Percentiles rank a stretch among this genome's conserved stretches.
Conservation (phyloP, 768 basidiomycete genomes). For the Chalciporus chontae region DNA sequence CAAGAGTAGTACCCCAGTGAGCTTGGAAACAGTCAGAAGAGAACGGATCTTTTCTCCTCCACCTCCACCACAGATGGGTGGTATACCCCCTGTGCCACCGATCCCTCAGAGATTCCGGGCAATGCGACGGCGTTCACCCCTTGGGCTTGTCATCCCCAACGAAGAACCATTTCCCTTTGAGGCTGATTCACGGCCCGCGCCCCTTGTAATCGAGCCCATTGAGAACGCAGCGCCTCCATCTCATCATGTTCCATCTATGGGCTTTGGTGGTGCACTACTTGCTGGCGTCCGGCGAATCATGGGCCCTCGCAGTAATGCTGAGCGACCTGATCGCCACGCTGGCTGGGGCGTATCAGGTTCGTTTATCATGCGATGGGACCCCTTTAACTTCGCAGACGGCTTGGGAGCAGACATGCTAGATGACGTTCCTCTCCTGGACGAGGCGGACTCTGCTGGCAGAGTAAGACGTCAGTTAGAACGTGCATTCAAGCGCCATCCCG, state of each 20-base stretch:
- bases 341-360: conserved; percentile 25
- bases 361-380: conserved; percentile 30
- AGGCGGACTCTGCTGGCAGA: conserved; percentile 16
- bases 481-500: conserved; percentile 19
- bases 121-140: conserved; percentile 32
- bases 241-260: conserved; percentile 57
- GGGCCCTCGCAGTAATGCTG: conserved; percentile 8
- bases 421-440: conserved; percentile 11
- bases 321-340: conserved; percentile 13
- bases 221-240: conserved; percentile 45
- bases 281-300: conserved; percentile 36
- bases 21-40: conserved; percentile 14
- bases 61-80: conserved; percentile 37
- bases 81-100: conserved; percentile 56
- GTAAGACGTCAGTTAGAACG: conserved; percentile 21
- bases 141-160: conserved; percentile 49
- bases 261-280: conserved; percentile 62
- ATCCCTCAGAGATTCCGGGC: conserved; percentile 41
- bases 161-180: conserved; percentile 54
- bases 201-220: conserved; percentile 22
- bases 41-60: conserved; percentile 44
- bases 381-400: conserved; percentile 16
- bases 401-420: conserved; percentile 14
- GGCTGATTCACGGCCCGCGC: conserved; percentile 22
- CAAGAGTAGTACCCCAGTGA: background rate